Evolutionary conservation across 768 basidiomycete species (phyloP).

Genomic region (Mycena leptocephala): DNA sequence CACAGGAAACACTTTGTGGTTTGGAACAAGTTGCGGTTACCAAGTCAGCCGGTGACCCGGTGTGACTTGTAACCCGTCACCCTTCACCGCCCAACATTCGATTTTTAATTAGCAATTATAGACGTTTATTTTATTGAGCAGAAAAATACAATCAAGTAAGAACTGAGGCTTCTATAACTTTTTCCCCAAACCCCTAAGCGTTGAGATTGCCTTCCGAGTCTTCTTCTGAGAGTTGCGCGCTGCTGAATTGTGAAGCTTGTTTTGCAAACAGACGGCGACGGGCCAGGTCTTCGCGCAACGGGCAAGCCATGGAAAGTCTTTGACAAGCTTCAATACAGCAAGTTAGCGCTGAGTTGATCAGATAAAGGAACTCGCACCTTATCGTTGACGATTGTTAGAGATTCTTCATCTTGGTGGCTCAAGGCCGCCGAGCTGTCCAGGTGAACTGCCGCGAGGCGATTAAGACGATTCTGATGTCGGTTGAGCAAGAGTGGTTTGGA

Average conservation of each 20-base stretch:
- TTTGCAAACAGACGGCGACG: constrained; percentile 4
- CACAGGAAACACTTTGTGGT: no score
- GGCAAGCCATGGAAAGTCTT: neutral
- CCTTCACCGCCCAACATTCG: no score
- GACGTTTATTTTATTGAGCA: neutral
- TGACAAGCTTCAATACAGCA: neutral
- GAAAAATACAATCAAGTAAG: no score
- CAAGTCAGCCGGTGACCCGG: no score
- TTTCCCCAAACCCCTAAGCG: no score
- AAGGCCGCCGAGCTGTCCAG: neutral
- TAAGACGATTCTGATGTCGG: neutral
- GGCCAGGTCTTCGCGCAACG: constrained; percentile 4
- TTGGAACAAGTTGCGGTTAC: no score
- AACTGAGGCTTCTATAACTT: no score
- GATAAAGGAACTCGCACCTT: neutral
- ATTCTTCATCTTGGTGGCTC: neutral
- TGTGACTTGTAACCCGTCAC: no score
- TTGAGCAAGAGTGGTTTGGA: neutral
- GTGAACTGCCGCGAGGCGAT: neutral
- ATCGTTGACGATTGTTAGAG: neutral
- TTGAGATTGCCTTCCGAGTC: neutral
- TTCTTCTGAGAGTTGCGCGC: neutral
- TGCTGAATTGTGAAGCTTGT: constrained; percentile 20
- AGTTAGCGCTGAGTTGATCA: neutral
- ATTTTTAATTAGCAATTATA: no score